phyloP scores from a whole-genome alignment of 148 eudicot genomes.

The Pharnaceum exiguum region DNA sequence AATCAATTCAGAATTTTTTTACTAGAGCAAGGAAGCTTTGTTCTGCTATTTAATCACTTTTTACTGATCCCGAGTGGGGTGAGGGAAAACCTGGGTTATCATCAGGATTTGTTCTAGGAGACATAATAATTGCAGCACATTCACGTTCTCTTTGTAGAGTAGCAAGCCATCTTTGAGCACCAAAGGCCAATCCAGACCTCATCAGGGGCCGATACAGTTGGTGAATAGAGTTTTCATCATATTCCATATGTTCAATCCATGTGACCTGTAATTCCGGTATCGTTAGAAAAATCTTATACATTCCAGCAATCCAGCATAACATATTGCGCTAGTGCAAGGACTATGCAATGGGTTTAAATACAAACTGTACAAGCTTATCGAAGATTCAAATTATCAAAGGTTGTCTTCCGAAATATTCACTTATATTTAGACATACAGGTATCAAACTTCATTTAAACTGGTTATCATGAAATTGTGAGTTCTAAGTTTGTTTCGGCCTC shows the following conservation, averaged over 20 bases:
- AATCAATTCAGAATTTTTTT: neutral
- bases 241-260: constrained; percentile 82
- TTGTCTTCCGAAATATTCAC: too few relatives aligned
- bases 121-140: constrained; percentile 28
- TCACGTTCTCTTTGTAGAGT: constrained; percentile 61
- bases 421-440: too few relatives aligned
- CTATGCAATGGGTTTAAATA: neutral
- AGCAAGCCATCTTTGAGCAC: constrained; percentile 73
- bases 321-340: too few relatives aligned
- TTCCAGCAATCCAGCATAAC: too few relatives aligned
- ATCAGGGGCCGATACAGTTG: constrained; percentile 48
- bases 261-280: constrained; percentile 48
- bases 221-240: constrained; percentile 46
- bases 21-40: too few relatives aligned
- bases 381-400: too few relatives aligned
- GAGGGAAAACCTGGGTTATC: constrained; percentile 36
- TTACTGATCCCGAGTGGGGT: too few relatives aligned
- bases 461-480: constrained; percentile 11
- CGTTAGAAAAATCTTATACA: neutral
- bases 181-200: constrained; percentile 65
- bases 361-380: neutral
- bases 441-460: constrained; percentile 2
- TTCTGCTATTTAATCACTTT: too few relatives aligned
- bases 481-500: too few relatives aligned
- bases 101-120: constrained; percentile 23